phyloP scores from a whole-genome alignment of 2,329 filamentous ascomycete species.

The Penicillium sp. region DNA sequence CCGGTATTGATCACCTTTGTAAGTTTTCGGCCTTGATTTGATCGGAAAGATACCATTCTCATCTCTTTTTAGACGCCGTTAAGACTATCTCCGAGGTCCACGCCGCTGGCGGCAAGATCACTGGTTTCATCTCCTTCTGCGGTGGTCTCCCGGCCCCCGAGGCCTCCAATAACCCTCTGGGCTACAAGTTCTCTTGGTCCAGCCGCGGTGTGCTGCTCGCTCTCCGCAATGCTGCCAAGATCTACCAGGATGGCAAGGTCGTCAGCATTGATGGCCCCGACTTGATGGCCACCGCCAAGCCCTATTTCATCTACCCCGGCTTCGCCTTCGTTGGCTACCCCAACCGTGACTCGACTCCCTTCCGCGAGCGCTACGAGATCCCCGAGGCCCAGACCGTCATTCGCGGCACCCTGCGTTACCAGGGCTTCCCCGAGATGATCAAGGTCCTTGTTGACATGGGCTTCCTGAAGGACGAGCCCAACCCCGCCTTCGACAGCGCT shows the following conservation, averaged over 20 bases:
- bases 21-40: conserved; percentile 8
- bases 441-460: conserved; percentile 85
- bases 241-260: conserved; percentile 77
- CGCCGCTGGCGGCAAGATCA: conserved; percentile 80
- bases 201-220: conserved; percentile 83
- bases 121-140: conserved; percentile 80
- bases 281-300: conserved; percentile 85
- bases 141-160: conserved; percentile 76
- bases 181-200: conserved; percentile 88
- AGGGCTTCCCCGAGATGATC: conserved; percentile 89
- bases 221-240: conserved; percentile 81
- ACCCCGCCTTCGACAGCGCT: conserved; percentile 66
- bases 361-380: conserved; percentile 87
- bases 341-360: conserved; percentile 86
- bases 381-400: conserved; percentile 88
- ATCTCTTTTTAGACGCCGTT: conserved; percentile 62
- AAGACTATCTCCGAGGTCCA: conserved; percentile 84
- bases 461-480: conserved; percentile 75
- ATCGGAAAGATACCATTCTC: conserved; percentile 1
- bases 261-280: conserved; percentile 67
- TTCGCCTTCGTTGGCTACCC: conserved; percentile 91
- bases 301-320: conserved; percentile 86
- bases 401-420: conserved; percentile 81
- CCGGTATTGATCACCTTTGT: conserved; percentile 28
- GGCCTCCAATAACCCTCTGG: conserved; percentile 82